Conservation (phyloP, 1,139 yeast species). For the Magnusiomyces tetraspermus region DNA sequence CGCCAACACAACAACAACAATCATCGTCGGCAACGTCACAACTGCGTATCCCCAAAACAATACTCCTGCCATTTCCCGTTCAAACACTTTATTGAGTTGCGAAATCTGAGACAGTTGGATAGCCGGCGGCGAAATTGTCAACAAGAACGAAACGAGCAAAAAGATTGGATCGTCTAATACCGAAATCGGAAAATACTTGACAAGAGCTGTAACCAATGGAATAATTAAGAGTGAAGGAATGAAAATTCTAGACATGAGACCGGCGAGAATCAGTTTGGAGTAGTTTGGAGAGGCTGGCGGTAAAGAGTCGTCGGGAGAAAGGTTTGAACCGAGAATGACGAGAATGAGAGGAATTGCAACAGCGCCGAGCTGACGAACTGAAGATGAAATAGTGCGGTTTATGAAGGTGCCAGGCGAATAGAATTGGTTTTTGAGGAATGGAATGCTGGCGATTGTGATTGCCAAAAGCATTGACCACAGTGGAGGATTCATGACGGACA, state of each 20-base stretch:
- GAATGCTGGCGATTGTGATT: constrained; percentile 73
- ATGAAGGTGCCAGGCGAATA: constrained; percentile 58
- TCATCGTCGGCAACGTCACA: constrained; percentile 68
- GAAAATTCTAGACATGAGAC: constrained; percentile 67
- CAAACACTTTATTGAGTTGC: constrained; percentile 65
- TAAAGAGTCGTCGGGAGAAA: constrained; percentile 32
- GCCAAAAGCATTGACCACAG: constrained; percentile 84
- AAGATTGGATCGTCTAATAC: constrained; percentile 80
- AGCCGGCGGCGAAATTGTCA: constrained; percentile 77
- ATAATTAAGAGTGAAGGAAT: constrained; percentile 59
- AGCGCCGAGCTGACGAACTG: constrained; percentile 70
- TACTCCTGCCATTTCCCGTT: constrained; percentile 79
- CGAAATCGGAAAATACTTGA: constrained; percentile 55
- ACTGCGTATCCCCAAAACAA: constrained; percentile 78
- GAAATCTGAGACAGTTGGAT: constrained; percentile 77
- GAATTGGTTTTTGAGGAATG: constrained; percentile 54
- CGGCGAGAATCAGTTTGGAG: constrained; percentile 51
- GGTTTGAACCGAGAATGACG: constrained; percentile 50
- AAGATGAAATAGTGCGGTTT: constrained; percentile 65
- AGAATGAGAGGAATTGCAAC: constrained; percentile 79
- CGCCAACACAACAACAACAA: constrained; percentile 58
- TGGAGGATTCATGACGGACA: constrained; percentile 82
- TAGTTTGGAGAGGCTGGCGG: constrained; percentile 46
- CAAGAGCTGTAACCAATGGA: constrained; percentile 58
- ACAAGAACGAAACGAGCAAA: constrained; percentile 61